These are phyloP conservation scores for Solanum verrucosum DNA, from an alignment of 257 asterid species.

Conservation along the genomic window DNA sequence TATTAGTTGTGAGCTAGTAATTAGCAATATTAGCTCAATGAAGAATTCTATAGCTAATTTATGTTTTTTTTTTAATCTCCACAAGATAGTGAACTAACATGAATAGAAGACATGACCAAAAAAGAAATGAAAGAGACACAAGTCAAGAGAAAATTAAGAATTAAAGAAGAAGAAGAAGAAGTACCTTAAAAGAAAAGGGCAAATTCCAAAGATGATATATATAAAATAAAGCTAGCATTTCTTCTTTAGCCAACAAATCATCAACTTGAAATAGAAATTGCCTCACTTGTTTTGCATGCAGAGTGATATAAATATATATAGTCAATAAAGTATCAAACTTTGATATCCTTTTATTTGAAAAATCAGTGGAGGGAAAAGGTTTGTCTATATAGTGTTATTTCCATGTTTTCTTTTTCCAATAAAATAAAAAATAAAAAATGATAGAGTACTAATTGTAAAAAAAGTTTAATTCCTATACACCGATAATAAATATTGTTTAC, in stretches of 20 bases:
- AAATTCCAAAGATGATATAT: not conserved
- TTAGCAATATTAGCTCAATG: not conserved
- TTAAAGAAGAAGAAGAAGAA: not conserved
- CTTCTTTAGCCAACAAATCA: not conserved
- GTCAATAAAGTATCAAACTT: not conserved
- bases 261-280: not conserved
- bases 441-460: not conserved
- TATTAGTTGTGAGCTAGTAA: not conserved
- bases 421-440: not conserved
- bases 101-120: not conserved
- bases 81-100: conserved; percentile 20
- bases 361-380: not conserved
- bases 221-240: not conserved
- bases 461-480: not conserved
- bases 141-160: not conserved
- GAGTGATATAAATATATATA: not conserved
- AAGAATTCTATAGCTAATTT: not conserved
- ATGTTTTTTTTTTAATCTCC: not conserved
- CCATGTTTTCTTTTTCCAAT: not conserved
- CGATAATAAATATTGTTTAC: not conserved
- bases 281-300: not conserved
- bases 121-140: not conserved
- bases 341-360: not conserved
- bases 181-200: not conserved
- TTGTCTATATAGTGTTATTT: not conserved